Conservation (phyloP, 805 yeast genomes). For the Wickerhamomyces mucosus region DNA sequence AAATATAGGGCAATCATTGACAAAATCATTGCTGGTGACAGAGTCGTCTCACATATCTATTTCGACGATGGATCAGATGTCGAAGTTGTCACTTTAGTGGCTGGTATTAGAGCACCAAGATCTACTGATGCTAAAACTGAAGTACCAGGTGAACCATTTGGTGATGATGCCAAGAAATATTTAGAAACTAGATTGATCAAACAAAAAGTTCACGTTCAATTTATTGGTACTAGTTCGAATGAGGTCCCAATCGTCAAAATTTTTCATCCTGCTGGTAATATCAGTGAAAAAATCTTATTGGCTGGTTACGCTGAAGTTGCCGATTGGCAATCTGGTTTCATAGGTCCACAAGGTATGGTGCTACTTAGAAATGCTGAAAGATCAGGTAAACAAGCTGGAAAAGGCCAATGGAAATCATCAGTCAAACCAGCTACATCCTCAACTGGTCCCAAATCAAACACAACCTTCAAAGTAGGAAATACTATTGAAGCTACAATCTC, state of each 20-base stretch:
- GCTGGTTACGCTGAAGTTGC: slow-evolving; percentile 37
- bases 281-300: slow-evolving; percentile 69
- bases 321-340: slow-evolving; percentile 67
- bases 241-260: slow-evolving; percentile 74
- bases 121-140: slow-evolving; percentile 35
- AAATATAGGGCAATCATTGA: slow-evolving; percentile 50
- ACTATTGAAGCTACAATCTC: slow-evolving; percentile 46
- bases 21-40: slow-evolving; percentile 69
- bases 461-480: slow-evolving; percentile 34
- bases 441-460: slow-evolving; percentile 13
- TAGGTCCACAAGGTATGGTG: slow-evolving; percentile 60
- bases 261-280: slow-evolving; percentile 52
- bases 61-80: slow-evolving; percentile 42
- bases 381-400: slow-evolving; percentile 44
- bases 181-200: slow-evolving; percentile 57
- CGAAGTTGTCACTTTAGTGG: slow-evolving; percentile 51
- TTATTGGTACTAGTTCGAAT: slow-evolving; percentile 52
- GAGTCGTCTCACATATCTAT: slow-evolving; percentile 52
- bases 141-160: slow-evolving; percentile 44
- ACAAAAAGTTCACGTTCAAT: slow-evolving; percentile 44
- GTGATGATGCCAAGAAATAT: slow-evolving; percentile 54
- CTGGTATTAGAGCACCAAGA: slow-evolving; percentile 69
- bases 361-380: slow-evolving; percentile 55
- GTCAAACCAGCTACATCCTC: slow-evolving; percentile 16
- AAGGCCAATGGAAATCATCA: slow-evolving; percentile 46